phyloP scores from a whole-genome alignment of 1,284 basidiomycete genomes.

The Heterobasidion occidentale region DNA sequence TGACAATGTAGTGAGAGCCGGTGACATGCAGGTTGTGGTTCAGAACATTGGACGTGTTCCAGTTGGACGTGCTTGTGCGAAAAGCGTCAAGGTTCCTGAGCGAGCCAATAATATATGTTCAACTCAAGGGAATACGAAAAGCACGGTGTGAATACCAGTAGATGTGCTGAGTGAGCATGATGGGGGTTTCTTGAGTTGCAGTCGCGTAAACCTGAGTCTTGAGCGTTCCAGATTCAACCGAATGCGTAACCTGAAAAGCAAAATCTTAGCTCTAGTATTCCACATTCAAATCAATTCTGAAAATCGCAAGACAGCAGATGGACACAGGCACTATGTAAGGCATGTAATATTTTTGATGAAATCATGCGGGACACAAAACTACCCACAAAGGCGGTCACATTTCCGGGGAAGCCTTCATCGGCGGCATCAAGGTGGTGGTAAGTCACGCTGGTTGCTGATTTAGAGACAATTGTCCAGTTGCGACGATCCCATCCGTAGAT shows the following conservation, averaged over 20 bases:
- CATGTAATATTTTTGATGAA: too few relatives aligned
- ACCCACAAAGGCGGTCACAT: slow-evolving; percentile 36
- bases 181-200: slow-evolving; percentile 45
- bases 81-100: slow-evolving; percentile 49
- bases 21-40: slow-evolving; percentile 36
- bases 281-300: background rate
- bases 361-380: background rate
- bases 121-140: background rate
- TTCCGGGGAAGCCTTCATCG: slow-evolving; percentile 49
- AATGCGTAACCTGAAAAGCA: slow-evolving; percentile 37
- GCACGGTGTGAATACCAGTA: slow-evolving; percentile 33
- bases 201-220: slow-evolving; percentile 36
- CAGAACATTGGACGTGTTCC: slow-evolving; percentile 24
- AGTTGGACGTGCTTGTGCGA: slow-evolving; percentile 23
- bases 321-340: too few relatives aligned
- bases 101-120: too few relatives aligned
- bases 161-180: slow-evolving; percentile 50
- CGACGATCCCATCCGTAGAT: slow-evolving; percentile 47
- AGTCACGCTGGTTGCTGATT: slow-evolving; percentile 35
- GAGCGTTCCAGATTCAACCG: slow-evolving; percentile 38
- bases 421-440: slow-evolving; percentile 42
- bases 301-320: too few relatives aligned
- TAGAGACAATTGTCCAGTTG: slow-evolving; percentile 42
- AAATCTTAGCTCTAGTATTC: background rate
- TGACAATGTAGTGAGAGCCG: slow-evolving; percentile 33